Percentiles rank a stretch among this genome's conserved stretches.
Evolutionary conservation across 1,284 basidiomycete species (phyloP).

Genomic region (Ganoderma lingzhi): DNA sequence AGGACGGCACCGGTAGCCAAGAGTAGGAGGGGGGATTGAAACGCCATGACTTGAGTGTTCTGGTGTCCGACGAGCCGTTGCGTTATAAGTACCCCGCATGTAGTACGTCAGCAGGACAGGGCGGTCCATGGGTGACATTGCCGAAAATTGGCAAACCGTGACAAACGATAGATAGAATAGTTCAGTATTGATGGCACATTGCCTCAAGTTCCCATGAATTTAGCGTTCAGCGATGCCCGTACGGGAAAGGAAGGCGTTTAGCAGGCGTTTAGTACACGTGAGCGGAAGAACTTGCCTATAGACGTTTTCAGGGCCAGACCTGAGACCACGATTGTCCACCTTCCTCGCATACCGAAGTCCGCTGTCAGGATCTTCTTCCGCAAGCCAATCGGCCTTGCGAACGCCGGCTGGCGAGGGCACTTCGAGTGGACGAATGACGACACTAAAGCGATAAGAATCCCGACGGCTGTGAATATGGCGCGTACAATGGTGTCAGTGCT

Average conservation of each 20-base stretch:
- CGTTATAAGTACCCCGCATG: not conserved
- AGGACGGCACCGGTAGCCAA: not conserved
- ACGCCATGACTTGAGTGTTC: not conserved
- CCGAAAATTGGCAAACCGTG: not conserved
- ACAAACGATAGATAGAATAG: not conserved
- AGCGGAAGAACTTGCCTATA: not conserved
- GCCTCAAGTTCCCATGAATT: not conserved
- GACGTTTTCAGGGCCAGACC: not conserved
- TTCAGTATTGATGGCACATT: not conserved
- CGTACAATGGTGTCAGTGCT: not conserved
- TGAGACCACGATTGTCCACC: not conserved
- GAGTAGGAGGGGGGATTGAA: not conserved
- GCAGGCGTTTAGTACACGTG: not conserved
- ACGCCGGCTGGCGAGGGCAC: slow-evolving; percentile 1
- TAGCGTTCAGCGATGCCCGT: not conserved
- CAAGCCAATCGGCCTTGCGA: not conserved
- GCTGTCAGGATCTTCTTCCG: not conserved
- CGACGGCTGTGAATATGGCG: not conserved
- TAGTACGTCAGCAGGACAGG: not conserved
- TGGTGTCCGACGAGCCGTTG: not conserved
- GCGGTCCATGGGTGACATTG: not conserved
- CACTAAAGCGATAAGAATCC: not conserved
- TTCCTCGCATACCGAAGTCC: not conserved
- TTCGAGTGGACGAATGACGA: not conserved
- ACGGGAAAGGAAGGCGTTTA: not conserved